Base-by-base conservation (phyloP, 768 basidiomycete genomes). In the Pleurotus pulmonarius region DNA sequence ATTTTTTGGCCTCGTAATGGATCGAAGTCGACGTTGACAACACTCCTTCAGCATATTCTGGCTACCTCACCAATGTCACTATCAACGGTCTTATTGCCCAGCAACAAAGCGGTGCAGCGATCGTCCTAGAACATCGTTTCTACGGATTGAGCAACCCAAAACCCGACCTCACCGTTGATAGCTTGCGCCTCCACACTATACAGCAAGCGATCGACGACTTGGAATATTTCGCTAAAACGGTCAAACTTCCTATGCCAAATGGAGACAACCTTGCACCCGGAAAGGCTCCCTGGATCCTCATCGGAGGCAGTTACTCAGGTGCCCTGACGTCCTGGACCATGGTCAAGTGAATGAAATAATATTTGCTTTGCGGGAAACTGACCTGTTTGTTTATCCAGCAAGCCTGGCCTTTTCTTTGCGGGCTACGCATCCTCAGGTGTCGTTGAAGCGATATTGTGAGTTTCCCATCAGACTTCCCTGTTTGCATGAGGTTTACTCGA, bases 131-230 rank as follows among this genome's bases (percentile, higher is more conserved):
- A 62, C 88, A 90, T 63, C 78, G 89, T 20, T 91, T 85, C 74
- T 90, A 83, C 59, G 88, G 88, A 12, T 69, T 80, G n/a, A 90
- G 87, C 56, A 91, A 88, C 64, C 88, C 88, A 3, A 78, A 75
- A 47, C 71, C 78, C 16, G 76, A 89, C 65, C 76, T 90, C 24
- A 80, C 73, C 34, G 79, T 78, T 26, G 67, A 77, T 61, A 88
- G 83, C 63, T 70, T 90, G 44, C 68, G 70, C 46, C 60, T 81
- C 11, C 85, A 85, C 65, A 89, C 86, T 1, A 78, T 90, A 46
- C 83, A 88, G 64, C 88, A 90, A 69, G 85, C 87, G 8, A 83
- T 88, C 59, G 83, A 88, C 49, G 88, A 90, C 62, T 68, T 89
- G 38, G 86, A 75, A 13, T 87, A 85, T 67, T 90, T 90, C 62